phyloP scores from a whole-genome alignment of 352 stramenopile species.

The Globisporangium irregulare region DNA sequence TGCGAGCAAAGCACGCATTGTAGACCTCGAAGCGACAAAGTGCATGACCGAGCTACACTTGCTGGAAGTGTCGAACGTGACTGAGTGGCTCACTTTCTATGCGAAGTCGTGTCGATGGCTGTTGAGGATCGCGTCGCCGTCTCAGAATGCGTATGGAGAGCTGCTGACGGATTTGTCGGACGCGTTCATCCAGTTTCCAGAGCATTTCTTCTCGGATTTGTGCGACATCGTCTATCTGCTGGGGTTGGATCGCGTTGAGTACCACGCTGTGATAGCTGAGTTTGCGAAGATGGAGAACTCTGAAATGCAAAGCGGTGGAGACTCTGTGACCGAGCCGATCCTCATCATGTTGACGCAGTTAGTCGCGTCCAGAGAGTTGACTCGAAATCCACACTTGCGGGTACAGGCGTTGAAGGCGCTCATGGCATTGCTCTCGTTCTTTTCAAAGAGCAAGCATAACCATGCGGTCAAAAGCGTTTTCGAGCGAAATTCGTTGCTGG shows the following conservation, averaged over 20 bases:
- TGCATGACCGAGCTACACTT: constrained; percentile 59
- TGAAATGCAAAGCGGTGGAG: constrained; percentile 11
- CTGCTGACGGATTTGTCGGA: constrained; percentile 43
- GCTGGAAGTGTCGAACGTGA: constrained; percentile 44
- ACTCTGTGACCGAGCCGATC: constrained; percentile 45
- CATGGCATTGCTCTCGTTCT: constrained; percentile 53
- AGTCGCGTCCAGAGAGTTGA: constrained; percentile 43
- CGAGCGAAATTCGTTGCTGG: constrained; percentile 37
- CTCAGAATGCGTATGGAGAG: constrained; percentile 41
- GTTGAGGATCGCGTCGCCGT: constrained; percentile 30
- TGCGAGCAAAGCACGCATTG: constrained; percentile 52
- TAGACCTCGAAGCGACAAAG: constrained; percentile 43
- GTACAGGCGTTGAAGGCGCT: constrained; percentile 60
- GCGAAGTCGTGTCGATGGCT: constrained; percentile 51
- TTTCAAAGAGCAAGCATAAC: constrained; percentile 47
- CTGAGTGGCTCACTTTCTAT: constrained; percentile 64
- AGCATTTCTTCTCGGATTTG: constrained; percentile 77
- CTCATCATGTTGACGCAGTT: constrained; percentile 62
- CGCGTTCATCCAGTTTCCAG: constrained; percentile 52
- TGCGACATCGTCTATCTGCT: constrained; percentile 61
- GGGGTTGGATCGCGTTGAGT: constrained; percentile 38
- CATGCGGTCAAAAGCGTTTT: constrained; percentile 37
- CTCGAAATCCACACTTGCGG: constrained; percentile 69
- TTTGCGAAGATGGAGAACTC: constrained; percentile 10
- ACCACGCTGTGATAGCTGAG: constrained; percentile 28